Evolutionary conservation across 495 filamentous ascomycete genomes (phyloP).

Genomic region (Hypoxylon crocopeplum): DNA sequence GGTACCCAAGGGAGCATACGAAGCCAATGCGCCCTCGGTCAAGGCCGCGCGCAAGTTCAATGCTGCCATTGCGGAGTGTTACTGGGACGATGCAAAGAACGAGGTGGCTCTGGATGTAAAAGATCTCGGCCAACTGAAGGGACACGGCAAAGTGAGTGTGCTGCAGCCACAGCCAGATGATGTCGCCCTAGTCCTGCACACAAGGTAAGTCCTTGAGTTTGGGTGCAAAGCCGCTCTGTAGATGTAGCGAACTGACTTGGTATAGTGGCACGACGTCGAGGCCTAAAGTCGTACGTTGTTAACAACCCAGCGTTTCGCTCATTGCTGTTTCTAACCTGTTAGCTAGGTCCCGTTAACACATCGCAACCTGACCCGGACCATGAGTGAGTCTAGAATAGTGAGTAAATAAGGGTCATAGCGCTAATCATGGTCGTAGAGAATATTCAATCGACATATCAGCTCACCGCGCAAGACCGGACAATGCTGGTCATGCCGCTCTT

Average conservation of each 20-base stretch:
- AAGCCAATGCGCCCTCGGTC: constrained; percentile 68
- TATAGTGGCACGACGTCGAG: constrained; percentile 79
- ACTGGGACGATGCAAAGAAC: constrained; percentile 65
- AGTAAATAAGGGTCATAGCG: neutral
- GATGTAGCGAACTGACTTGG: constrained; percentile 6
- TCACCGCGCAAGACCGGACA: constrained; percentile 72
- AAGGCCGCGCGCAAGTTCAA: constrained; percentile 75
- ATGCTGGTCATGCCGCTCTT: constrained; percentile 92
- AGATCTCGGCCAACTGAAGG: constrained; percentile 69
- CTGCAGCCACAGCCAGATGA: constrained; percentile 67
- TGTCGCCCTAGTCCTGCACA: constrained; percentile 74
- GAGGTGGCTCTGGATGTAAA: constrained; percentile 79
- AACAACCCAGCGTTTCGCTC: neutral
- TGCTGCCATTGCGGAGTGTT: constrained; percentile 80
- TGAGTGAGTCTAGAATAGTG: constrained; percentile 59
- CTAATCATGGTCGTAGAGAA: constrained; percentile 56
- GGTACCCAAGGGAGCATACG: constrained; percentile 72
- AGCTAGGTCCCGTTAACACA: constrained; percentile 75
- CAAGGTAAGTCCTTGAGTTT: constrained; percentile 31
- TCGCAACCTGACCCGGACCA: constrained; percentile 75
- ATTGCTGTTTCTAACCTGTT: constrained; percentile 16
- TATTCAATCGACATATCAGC: constrained; percentile 74
- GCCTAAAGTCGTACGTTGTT: constrained; percentile 70
- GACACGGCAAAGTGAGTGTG: constrained; percentile 54
- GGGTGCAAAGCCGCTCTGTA: constrained; percentile 40